Evolutionary conservation across 495 filamentous ascomycete species (phyloP).

Genomic region (Aspergillus sparsus): DNA sequence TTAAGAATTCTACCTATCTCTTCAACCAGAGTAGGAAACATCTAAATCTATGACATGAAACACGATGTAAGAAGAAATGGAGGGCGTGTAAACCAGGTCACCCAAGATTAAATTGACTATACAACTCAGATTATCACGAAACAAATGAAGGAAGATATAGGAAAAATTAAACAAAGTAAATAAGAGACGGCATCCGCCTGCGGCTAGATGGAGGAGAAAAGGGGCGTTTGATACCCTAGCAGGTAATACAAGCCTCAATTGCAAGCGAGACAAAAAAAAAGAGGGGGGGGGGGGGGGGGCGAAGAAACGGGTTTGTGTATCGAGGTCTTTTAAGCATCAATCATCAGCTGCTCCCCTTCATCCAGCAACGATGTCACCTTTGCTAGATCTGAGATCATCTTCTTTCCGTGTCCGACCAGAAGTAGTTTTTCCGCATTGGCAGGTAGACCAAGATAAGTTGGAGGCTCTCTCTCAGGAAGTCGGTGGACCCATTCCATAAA

Average conservation of each 20-base stretch:
- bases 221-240: background rate
- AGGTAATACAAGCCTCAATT: conserved; percentile 10
- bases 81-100: background rate
- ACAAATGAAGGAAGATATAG: conserved; percentile 22
- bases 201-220: conserved; percentile 21
- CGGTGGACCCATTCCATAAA: conserved; percentile 91
- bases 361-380: conserved; percentile 83
- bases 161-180: conserved; percentile 13
- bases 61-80: background rate
- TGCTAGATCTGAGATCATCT: conserved; percentile 80
- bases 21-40: too few relatives aligned
- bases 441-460: conserved; percentile 93
- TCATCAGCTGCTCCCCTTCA: conserved; percentile 90
- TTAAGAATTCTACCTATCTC: too few relatives aligned
- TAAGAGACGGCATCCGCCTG: conserved; percentile 24
- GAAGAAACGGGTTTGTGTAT: background rate
- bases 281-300: too few relatives aligned
- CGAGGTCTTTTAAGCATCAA: conserved; percentile 50
- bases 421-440: conserved; percentile 96
- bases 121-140: conserved; percentile 16
- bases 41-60: background rate
- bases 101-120: conserved; percentile 19
- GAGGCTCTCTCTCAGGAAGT: conserved; percentile 92
- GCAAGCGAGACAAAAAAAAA: conserved; percentile 11
- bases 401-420: conserved; percentile 82